Conservation (phyloP, 352 stramenopile species). For the Globisporangium ultimum region DNA sequence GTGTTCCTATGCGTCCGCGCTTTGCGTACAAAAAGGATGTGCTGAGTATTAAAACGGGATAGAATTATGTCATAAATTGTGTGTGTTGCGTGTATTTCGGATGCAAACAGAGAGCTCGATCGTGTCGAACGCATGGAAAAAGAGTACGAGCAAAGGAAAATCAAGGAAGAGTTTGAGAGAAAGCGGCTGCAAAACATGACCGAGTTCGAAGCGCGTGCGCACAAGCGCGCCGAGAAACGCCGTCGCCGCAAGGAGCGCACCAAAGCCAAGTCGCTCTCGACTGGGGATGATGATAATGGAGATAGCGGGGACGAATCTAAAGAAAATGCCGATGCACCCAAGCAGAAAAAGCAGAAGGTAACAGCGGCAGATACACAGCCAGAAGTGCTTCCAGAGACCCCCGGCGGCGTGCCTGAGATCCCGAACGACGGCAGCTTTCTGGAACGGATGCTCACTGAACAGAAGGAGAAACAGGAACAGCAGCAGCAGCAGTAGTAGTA, state of each 20-base stretch:
- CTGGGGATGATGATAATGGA: constrained; percentile 14
- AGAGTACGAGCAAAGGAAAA: constrained; percentile 60
- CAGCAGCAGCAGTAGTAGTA: too few species aligned
- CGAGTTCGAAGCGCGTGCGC: constrained; percentile 63
- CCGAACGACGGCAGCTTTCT: constrained; percentile 81
- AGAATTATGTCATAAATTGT: background rate
- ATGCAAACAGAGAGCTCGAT: constrained; percentile 84
- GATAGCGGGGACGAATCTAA: background rate
- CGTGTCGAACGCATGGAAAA: constrained; percentile 90
- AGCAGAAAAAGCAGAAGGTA: constrained; percentile 14
- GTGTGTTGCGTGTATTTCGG: background rate
- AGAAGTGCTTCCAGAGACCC: constrained; percentile 46
- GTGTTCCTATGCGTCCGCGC: background rate
- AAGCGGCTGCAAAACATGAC: constrained; percentile 61
- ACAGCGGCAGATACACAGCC: background rate
- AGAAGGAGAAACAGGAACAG: constrained; percentile 41
- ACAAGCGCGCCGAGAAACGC: constrained; percentile 78
- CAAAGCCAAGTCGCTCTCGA: constrained; percentile 40
- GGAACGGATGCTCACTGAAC: constrained; percentile 61
- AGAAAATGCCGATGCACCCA: constrained; percentile 7
- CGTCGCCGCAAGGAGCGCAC: constrained; percentile 69
- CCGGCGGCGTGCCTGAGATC: constrained; percentile 71
- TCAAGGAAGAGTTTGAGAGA: constrained; percentile 62
- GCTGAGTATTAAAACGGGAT: background rate
- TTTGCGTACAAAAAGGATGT: background rate